A percentile compares a stretch with the other conserved stretches of the same genome.
These are phyloP conservation scores for Mortierella sp. DNA, from an alignment of 371 early-diverging fungal genomes.

Conservation along the genomic window DNA sequence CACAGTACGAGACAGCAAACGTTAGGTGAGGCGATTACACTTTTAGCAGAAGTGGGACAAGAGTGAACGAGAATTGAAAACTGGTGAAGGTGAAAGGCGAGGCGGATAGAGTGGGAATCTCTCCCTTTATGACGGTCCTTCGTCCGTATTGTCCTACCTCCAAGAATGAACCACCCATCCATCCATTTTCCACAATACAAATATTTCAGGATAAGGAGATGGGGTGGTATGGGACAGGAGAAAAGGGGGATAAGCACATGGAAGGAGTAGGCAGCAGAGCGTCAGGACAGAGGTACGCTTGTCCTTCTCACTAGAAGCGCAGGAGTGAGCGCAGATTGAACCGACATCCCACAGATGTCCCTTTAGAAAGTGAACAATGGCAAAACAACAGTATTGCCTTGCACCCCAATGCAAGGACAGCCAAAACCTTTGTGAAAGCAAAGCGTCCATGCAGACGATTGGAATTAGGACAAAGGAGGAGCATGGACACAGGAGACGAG, in stretches of 20 bases:
- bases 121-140: not conserved
- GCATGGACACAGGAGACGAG: no score
- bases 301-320: no score
- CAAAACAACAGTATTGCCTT: no score
- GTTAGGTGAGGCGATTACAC: not conserved
- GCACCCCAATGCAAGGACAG: no score
- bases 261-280: no score
- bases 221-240: conserved; percentile 22
- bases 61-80: conserved; percentile 28
- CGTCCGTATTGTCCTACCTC: not conserved
- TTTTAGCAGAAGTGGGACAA: conserved; percentile 14
- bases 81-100: conserved; percentile 5
- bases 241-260: conserved; percentile 2
- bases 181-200: not conserved
- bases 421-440: no score
- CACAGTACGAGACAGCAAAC: no score
- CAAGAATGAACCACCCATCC: conserved; percentile 7
- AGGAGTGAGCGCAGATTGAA: no score
- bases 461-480: no score
- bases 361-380: no score
- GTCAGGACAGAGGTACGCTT: not conserved
- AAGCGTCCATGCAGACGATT: no score
- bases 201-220: conserved; percentile 8
- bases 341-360: no score
- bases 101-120: conserved; percentile 32